Conservation (phyloP, 2,329 filamentous ascomycete species). For the Cucurbitaria berberidis region DNA sequence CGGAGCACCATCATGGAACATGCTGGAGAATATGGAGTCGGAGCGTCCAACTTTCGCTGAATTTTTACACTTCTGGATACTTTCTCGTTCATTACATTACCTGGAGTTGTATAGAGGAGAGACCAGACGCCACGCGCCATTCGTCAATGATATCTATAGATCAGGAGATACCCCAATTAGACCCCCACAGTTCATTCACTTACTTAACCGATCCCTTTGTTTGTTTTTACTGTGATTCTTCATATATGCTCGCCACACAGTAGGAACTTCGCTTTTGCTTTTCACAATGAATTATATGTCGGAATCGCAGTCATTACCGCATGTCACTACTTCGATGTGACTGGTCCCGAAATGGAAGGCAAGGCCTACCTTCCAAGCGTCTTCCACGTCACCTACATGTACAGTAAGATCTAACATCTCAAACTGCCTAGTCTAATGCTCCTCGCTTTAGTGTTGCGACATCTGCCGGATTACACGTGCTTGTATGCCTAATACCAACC, state of each 20-base stretch:
- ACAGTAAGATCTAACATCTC: not conserved
- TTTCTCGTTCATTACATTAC: not conserved
- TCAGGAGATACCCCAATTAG: slow-evolving; percentile 16
- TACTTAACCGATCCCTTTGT: not conserved
- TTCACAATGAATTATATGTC: not conserved
- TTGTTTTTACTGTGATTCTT: not conserved
- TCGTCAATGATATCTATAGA: slow-evolving; percentile 11
- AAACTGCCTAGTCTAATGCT: not conserved
- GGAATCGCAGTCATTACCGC: not conserved
- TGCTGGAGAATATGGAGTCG: not conserved
- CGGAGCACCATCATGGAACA: not conserved
- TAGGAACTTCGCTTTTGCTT: not conserved
- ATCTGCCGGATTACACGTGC: not conserved
- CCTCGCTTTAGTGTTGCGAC: not conserved
- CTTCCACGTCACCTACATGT: not conserved
- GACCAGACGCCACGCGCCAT: not conserved
- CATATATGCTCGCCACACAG: not conserved
- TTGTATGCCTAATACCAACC: not conserved
- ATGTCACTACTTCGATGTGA: not conserved
- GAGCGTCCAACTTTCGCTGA: not conserved
- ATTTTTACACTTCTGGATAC: not conserved
- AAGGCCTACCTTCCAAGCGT: not conserved
- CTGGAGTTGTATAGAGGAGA: not conserved
- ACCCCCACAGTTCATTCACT: slow-evolving; percentile 2
- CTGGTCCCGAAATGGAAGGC: not conserved